Conservation (phyloP, 192 early-diverging fungal species). For the Linnemannia exigua region DNA sequence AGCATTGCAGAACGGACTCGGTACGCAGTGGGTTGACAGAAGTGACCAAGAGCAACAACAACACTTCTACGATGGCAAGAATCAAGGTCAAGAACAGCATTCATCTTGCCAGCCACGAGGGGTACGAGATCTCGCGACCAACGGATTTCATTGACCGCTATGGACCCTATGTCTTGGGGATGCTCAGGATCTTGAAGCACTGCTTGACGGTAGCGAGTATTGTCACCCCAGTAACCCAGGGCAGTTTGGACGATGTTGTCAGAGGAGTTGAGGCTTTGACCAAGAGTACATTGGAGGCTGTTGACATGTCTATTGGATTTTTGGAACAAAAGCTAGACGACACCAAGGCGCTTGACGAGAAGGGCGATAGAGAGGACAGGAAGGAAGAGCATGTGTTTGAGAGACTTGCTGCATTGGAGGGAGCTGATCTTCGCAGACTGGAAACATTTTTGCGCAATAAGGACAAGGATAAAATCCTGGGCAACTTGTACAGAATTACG, state of each 20-base stretch:
- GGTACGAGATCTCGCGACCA: neutral
- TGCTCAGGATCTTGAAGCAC: constrained; percentile 17
- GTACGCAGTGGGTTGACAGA: neutral
- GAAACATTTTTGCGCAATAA: constrained; percentile 15
- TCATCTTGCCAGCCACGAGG: too few species aligned
- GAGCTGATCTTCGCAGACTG: constrained; percentile 22
- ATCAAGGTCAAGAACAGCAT: neutral
- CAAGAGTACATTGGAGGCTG: constrained; percentile 4
- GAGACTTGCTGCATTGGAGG: constrained; percentile 20
- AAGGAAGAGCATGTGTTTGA: neutral
- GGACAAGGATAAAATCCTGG: constrained; percentile 29
- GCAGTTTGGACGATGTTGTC: neutral
- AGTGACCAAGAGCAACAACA: neutral
- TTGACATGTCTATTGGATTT: constrained; percentile 11
- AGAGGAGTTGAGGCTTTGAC: neutral
- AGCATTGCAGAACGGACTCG: constrained; percentile 9
- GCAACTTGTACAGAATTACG: constrained; percentile 34
- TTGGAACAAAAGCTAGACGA: neutral
- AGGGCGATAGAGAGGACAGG: too few species aligned
- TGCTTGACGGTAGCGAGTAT: neutral
- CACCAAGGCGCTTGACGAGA: too few species aligned
- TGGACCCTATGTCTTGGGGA: constrained; percentile 17
- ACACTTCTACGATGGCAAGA: too few species aligned
- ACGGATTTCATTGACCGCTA: constrained; percentile 23
- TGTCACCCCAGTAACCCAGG: neutral